Evolutionary conservation across 345 rosid genomes (phyloP).

Genomic region (Eucalyptus globulus): DNA sequence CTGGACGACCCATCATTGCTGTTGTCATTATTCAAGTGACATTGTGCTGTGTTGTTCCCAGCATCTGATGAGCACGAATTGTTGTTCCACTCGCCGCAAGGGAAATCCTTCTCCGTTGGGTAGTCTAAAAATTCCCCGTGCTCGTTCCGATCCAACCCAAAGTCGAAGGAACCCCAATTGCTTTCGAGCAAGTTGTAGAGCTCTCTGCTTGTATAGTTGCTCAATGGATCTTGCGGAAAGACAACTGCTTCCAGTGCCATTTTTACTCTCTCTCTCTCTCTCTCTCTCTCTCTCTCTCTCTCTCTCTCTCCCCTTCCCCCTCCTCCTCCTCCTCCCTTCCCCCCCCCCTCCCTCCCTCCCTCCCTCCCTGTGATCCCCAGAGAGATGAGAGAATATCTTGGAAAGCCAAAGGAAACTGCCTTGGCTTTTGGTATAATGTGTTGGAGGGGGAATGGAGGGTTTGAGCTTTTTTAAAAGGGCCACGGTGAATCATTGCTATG

Average conservation of each 20-base stretch:
- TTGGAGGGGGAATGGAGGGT: not conserved
- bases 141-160: constrained; percentile 2
- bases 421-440: not conserved
- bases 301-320: not conserved
- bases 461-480: constrained; percentile 23
- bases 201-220: constrained; percentile 17
- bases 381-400: not conserved
- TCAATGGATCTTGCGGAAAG: constrained; percentile 38
- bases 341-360: not conserved
- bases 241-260: constrained; percentile 76
- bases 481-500: not conserved
- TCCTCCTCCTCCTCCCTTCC: not conserved
- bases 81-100: constrained; percentile 11
- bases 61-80: not conserved
- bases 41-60: not conserved
- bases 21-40: not conserved
- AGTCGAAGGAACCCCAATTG: constrained; percentile 13
- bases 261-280: not conserved
- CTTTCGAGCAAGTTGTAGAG: constrained; percentile 25
- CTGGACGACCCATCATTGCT: not conserved
- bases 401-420: not conserved
- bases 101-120: constrained; percentile 17
- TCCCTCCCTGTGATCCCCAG: not conserved
- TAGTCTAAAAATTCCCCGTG: constrained; percentile 17
- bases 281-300: not conserved